Evolutionary conservation across 805 yeast species (phyloP), one percentile per base, ranked within the genome.

Genomic region (Saccharomycopsis vini): DNA sequence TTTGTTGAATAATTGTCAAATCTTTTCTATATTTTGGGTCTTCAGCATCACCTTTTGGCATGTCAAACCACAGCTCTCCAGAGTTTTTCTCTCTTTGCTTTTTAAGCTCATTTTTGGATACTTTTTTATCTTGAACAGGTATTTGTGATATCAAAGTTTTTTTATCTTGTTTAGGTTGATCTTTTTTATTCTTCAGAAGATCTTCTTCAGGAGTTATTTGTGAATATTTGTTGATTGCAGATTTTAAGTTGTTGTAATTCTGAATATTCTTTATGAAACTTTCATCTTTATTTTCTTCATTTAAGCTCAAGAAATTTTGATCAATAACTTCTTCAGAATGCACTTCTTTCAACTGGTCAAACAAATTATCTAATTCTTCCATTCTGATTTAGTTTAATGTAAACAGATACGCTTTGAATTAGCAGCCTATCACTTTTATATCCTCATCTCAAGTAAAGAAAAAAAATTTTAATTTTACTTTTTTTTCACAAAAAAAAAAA

Each of bases 1-100:
- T 77, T 66, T 90, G 85, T 56, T 86, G 80, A 47, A 92, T 68
- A 13, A 92, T 64, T 56, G 77, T 67, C 53, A 92, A 59, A 59
- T 92, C 97, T 47, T 95, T 71, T 56, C 82, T 82, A 23, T 72
- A 71, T 2, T 81, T 77, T 7, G 94, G 83, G 48, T 84, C 62
- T 53, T 83, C 92, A 4, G 80, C 77, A 20, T 48, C 43, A 2
- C 50, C 51, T 52, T 76, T 79, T 24, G 87, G 86, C 72, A 89
- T 68, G 41, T 77, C 71, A 55, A 86, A 89, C 97, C 97, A 89
- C 49, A 77, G 67, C 24, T 62, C 60, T 0, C 86, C 87, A 1
- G 79, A 60, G 26, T 64, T 45, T 13, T 16, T 26, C 13, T 45
- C 51, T n/a, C 47, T 37, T n/a, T 40, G 32, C 22, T 26, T 30